These are phyloP conservation scores for Orbilia oligospora DNA, from an alignment of 2,329 filamentous ascomycete species.

Conservation along the genomic window DNA sequence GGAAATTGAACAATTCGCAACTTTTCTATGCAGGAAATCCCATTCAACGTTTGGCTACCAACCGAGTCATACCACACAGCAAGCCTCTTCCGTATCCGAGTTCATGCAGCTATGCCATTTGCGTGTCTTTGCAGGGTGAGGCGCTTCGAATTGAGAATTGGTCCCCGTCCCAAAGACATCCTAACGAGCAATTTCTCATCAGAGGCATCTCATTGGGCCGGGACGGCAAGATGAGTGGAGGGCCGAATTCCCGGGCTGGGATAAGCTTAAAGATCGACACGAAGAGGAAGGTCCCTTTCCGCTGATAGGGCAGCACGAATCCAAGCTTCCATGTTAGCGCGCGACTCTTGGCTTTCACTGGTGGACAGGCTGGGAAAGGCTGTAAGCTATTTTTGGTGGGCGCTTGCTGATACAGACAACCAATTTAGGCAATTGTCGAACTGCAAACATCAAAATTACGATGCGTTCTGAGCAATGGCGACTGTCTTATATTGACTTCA, in stretches of 20 bases:
- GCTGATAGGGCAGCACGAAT: conserved; percentile 34
- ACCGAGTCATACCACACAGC: conserved; percentile 48
- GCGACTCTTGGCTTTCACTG: conserved; percentile 51
- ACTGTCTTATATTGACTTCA: too few relatives aligned
- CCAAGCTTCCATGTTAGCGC: conserved; percentile 44
- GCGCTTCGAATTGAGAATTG: conserved; percentile 45
- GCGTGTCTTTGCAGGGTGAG: conserved; percentile 50
- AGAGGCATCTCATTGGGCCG: conserved; percentile 46
- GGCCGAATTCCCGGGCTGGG: conserved; percentile 29
- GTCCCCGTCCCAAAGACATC: conserved; percentile 10
- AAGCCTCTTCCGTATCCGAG: conserved; percentile 59
- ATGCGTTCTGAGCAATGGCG: background rate
- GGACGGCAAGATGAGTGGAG: conserved; percentile 25
- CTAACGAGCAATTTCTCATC: conserved; percentile 2
- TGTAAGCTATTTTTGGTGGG: conserved; percentile 52
- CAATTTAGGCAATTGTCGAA: conserved; percentile 32
- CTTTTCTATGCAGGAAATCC: conserved; percentile 15
- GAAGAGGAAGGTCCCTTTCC: conserved; percentile 23
- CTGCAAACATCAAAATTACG: conserved; percentile 30
- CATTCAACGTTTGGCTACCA: conserved; percentile 37
- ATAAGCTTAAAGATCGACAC: conserved; percentile 41
- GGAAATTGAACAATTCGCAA: conserved; percentile 39
- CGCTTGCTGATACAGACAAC: conserved; percentile 45
- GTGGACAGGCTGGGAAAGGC: conserved; percentile 1
- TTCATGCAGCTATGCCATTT: conserved; percentile 46